These are phyloP conservation scores for Jacaranda copaia DNA, from an alignment of 257 asterid genomes.

Conservation along the genomic window DNA sequence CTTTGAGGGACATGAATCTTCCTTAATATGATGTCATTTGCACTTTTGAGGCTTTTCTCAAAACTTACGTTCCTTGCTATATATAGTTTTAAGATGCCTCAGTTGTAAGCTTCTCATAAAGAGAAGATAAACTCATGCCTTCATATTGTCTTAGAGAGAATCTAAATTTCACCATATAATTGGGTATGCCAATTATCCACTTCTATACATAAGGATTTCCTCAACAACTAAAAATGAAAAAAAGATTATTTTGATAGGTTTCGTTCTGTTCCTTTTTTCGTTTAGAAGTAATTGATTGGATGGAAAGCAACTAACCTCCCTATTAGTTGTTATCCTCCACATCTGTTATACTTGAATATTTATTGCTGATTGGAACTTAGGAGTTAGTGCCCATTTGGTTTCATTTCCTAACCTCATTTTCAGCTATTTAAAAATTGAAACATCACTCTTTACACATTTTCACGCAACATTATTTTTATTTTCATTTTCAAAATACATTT, in stretches of 20 bases:
- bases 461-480: too few species aligned
- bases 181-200: not conserved
- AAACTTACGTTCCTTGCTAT: not conserved
- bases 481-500: too few species aligned
- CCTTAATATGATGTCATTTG: not conserved
- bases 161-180: not conserved
- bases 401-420: too few species aligned
- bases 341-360: not conserved
- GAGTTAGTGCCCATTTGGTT: too few species aligned
- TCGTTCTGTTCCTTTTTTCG: not conserved
- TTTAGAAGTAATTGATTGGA: not conserved
- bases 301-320: not conserved
- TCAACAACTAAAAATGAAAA: not conserved
- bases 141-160: not conserved
- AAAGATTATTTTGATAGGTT: not conserved
- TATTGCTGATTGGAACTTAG: not conserved
- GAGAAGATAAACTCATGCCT: not conserved
- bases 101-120: conserved; percentile 5
- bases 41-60: not conserved
- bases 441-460: too few species aligned
- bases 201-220: not conserved
- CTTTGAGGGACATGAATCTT: not conserved
- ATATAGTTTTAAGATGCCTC: not conserved
- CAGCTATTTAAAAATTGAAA: too few species aligned
- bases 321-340: not conserved